Evolutionary conservation across 305 asterid species (phyloP), one percentile per base, ranked within the genome.

Genomic region (Solanum chacoense): DNA sequence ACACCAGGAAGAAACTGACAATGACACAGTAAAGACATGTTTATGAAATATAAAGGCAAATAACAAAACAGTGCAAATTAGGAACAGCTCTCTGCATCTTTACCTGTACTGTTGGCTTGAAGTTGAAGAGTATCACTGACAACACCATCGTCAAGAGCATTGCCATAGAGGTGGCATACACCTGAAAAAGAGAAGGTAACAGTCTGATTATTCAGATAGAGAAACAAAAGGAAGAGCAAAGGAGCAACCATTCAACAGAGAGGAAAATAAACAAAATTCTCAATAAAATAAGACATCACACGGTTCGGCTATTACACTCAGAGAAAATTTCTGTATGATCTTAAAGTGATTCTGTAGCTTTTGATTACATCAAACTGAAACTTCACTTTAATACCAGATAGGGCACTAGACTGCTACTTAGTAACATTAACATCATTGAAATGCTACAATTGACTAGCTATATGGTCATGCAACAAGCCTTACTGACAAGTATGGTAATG

Each of bases 111-210:
- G 98, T 96, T 89, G 98, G 98, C 91, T 91, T 95, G 94, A 96
- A 96, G 88, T 91, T 90, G 94, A 96, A 97, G 91, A 97, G 97
- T 93, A 93, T 93, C 86, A 93, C 97, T 10, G 99, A 97, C 65
- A 95, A 79, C 67, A 96, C 90, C 98, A 95, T 96, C 14, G 99
- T 97, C 89, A 97, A 92, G 73, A 97, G 92, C 99, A 97, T 97
- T 71, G 99, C 99, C 99, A 97, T 96, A 89, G 99, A 97, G 11
- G 99, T 96, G 59, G 99, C 95, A 86, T 97, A 97, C 40, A 97
- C 99, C 99, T 97, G 86, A 59, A 73, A 67, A 89, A 67, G 38
- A 87, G 85, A 1, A 86, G 29, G 28, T 35, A 85, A 36, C 12
- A 77, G 11, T 69, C 34, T 26, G 34, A 69, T 69, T 69, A 69